A percentile compares a stretch with the other conserved stretches of the same genome.
These are phyloP conservation scores for Fusarium piperis DNA, from an alignment of 2,329 filamentous ascomycete species.

Conservation along the genomic window DNA sequence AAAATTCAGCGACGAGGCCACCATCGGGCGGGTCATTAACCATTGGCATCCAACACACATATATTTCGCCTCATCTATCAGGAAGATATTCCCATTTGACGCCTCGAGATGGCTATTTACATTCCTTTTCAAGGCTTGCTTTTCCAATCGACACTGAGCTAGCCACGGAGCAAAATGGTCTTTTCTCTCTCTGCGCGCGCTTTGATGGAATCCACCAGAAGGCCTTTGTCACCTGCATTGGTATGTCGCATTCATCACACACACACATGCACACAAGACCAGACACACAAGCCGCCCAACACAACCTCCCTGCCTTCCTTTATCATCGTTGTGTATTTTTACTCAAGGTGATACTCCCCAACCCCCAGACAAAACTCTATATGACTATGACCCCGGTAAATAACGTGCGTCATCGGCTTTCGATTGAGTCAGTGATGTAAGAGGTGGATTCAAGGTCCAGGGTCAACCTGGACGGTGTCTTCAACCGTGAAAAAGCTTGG, in stretches of 20 bases:
- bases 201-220: background rate
- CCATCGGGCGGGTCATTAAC: background rate
- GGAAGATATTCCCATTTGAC: background rate
- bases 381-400: background rate
- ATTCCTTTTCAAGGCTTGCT: background rate
- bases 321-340: background rate
- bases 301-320: background rate
- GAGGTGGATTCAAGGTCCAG: background rate
- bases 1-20: background rate
- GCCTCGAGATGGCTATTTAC: background rate
- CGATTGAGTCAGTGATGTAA: background rate
- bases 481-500: background rate
- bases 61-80: background rate
- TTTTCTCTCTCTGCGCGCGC: background rate
- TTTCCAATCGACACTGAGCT: background rate
- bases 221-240: background rate
- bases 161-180: background rate
- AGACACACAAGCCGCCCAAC: background rate
- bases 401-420: background rate
- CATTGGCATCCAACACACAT: background rate
- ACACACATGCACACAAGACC: background rate
- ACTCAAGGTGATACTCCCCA: background rate
- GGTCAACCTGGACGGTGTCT: background rate
- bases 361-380: background rate
- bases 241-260: background rate